These are phyloP conservation scores for Sistotremastrum suecicum DNA, from an alignment of 768 basidiomycete species.

Conservation along the genomic window DNA sequence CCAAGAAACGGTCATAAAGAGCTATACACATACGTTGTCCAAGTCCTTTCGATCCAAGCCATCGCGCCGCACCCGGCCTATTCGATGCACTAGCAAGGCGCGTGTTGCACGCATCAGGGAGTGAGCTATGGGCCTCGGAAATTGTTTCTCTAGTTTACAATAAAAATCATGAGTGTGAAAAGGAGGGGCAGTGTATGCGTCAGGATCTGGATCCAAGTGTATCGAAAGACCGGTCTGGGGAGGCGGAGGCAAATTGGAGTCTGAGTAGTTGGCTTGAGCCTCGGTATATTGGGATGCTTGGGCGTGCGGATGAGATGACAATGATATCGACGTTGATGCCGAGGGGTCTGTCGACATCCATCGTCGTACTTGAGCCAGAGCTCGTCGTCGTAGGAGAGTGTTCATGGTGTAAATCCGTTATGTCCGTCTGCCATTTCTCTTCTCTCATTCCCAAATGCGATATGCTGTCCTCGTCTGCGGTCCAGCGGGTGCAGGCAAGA, in stretches of 20 bases:
- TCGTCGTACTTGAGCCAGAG: no score
- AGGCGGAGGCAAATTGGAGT: no score
- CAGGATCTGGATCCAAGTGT: no score
- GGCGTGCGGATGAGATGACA: no score
- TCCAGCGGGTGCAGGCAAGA: constrained; percentile 98
- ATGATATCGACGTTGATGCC: no score
- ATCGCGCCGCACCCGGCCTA: constrained; percentile 55
- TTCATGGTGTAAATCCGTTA: no score
- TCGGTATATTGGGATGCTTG: no score
- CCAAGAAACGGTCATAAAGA: background rate
- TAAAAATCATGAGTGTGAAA: constrained; percentile 79
- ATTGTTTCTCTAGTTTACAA: constrained; percentile 51
- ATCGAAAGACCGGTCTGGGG: no score
- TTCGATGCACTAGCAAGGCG: constrained; percentile 63
- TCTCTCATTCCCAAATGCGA: constrained; percentile 36
- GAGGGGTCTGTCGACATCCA: no score
- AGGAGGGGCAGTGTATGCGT: constrained; percentile 46
- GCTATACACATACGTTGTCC: constrained; percentile 49
- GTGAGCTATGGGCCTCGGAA: constrained; percentile 58
- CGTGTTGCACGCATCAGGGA: constrained; percentile 76
- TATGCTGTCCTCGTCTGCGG: constrained; percentile 85
- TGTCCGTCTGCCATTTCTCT: no score
- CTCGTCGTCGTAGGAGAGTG: no score
- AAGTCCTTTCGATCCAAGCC: constrained; percentile 64
- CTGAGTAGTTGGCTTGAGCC: no score